Percentiles rank a stretch among this genome's conserved stretches.
These are phyloP conservation scores for Citrus hindsii DNA, from an alignment of 345 rosid species.

Conservation along the genomic window DNA sequence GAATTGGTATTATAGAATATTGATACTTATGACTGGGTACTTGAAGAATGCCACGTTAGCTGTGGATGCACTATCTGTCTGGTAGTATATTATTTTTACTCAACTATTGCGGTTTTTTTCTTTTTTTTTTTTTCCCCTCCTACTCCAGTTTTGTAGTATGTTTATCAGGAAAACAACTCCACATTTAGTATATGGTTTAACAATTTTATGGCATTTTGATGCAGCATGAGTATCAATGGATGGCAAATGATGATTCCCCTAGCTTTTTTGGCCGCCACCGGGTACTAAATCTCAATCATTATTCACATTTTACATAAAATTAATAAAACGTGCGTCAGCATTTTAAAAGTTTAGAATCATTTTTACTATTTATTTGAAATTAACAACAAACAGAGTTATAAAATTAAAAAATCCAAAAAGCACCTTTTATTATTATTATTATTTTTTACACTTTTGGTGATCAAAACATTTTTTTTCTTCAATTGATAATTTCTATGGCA, in stretches of 20 bases:
- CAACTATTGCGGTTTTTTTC: not conserved
- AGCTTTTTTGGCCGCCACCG: slow-evolving; percentile 44
- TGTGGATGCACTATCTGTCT: slow-evolving; percentile 49
- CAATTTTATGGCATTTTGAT: not conserved
- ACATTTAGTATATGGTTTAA: too few species aligned
- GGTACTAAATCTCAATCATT: slow-evolving; percentile 20
- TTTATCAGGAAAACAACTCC: too few species aligned
- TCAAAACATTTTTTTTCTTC: not conserved
- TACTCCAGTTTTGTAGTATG: too few species aligned
- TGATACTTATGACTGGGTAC: slow-evolving; percentile 67
- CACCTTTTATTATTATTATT: too few species aligned
- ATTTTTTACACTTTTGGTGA: too few species aligned
- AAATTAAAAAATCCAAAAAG: too few species aligned
- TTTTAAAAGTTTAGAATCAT: too few species aligned
- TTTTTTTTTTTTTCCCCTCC: not conserved
- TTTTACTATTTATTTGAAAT: too few species aligned
- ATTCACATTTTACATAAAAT: not conserved
- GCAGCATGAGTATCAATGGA: slow-evolving; percentile 51
- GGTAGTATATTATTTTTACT: slow-evolving; percentile 33
- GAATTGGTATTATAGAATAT: slow-evolving; percentile 70
- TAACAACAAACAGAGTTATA: too few species aligned
- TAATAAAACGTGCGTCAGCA: too few species aligned
- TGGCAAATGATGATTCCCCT: slow-evolving; percentile 50
- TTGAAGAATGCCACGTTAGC: slow-evolving; percentile 50
- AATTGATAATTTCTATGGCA: not conserved